These are phyloP conservation scores for Pulveroboletus sp. DNA, from an alignment of 768 basidiomycete species.

Conservation along the genomic window DNA sequence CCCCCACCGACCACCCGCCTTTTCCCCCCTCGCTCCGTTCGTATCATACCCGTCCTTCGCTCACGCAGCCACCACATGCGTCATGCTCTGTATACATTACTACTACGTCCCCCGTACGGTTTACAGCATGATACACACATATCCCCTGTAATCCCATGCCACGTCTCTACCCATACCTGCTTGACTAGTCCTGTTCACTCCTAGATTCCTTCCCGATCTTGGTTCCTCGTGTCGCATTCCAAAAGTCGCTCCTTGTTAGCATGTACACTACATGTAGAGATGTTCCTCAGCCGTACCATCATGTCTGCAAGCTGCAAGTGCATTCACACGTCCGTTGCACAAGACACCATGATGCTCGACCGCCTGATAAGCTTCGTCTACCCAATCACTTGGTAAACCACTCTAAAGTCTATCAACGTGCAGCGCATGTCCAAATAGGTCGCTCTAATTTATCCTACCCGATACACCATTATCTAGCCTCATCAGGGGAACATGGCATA, in stretches of 20 bases:
- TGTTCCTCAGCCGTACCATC: background rate
- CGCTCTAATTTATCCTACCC: conserved; percentile 14
- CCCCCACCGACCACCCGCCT: background rate
- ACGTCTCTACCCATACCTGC: background rate
- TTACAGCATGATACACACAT: conserved; percentile 11
- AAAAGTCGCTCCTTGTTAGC: background rate
- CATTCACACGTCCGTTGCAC: background rate
- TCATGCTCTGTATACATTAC: conserved; percentile 8
- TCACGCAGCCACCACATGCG: background rate
- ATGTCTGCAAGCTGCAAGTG: background rate
- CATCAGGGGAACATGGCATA: background rate
- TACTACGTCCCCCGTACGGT: background rate
- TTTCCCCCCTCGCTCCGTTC: background rate
- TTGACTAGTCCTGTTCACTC: background rate
- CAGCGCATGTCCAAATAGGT: conserved; percentile 1
- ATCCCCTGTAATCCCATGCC: conserved; percentile 5
- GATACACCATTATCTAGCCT: background rate
- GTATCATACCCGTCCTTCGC: conserved; percentile 14
- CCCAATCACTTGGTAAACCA: background rate
- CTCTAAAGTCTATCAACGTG: background rate
- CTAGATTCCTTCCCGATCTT: background rate
- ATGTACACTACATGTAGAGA: conserved; percentile 10
- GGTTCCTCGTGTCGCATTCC: background rate
- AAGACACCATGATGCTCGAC: background rate
- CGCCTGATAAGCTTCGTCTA: too few relatives aligned